Conservation (phyloP, 1,139 yeast species). For the Candida buenavistaensis region DNA sequence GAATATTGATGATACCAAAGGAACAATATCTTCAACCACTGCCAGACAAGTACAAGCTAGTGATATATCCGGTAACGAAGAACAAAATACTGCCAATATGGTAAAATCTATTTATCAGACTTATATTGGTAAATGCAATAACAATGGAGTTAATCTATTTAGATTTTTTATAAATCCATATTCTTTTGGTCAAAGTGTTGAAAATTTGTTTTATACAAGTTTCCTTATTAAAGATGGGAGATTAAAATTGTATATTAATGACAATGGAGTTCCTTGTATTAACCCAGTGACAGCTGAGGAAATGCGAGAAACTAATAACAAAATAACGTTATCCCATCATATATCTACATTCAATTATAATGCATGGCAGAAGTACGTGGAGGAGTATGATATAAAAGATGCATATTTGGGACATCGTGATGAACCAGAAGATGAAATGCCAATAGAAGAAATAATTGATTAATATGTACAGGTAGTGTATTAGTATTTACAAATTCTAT, state of each 20-base stretch:
- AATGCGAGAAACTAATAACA: conserved; percentile 13
- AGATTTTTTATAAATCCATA: conserved; percentile 70
- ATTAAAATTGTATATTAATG: conserved; percentile 48
- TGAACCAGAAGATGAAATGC: conserved; percentile 31
- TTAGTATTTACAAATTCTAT: conserved; percentile 14
- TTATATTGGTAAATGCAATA: conserved; percentile 31
- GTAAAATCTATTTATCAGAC: conserved; percentile 50
- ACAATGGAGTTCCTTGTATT: conserved; percentile 42
- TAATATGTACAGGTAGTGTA: not conserved
- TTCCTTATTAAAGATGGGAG: conserved; percentile 76
- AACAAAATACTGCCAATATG: conserved; percentile 60
- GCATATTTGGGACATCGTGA: conserved; percentile 52
- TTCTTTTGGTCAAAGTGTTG: conserved; percentile 78
- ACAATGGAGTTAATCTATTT: conserved; percentile 62
- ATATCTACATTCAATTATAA: conserved; percentile 68
- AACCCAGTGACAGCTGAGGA: conserved; percentile 19
- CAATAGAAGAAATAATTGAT: conserved; percentile 18
- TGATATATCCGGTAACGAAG: conserved; percentile 49
- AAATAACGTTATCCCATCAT: conserved; percentile 33
- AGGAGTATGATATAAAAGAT: conserved; percentile 50
- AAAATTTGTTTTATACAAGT: conserved; percentile 79
- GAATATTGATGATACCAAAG: conserved; percentile 44
- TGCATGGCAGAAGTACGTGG: conserved; percentile 60
- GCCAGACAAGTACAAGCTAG: conserved; percentile 55
- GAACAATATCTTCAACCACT: conserved; percentile 38